Evolutionary conservation across 805 yeast genomes (phyloP).

Genomic region (Komagataella mondaviorum): DNA sequence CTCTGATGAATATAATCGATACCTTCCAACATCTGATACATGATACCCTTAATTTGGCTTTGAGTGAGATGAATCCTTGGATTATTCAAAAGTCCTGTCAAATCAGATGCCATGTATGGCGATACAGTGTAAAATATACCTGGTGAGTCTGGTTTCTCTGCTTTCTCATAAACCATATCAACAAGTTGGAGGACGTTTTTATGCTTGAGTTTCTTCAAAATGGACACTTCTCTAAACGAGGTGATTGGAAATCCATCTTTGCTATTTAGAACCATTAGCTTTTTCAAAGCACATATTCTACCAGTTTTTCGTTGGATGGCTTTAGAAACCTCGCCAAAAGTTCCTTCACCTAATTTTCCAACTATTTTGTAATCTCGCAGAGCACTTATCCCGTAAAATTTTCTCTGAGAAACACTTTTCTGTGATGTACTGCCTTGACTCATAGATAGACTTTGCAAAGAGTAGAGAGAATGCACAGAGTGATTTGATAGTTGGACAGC

Average conservation of each 20-base stretch:
- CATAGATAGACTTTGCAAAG: not conserved
- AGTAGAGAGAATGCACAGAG: not conserved
- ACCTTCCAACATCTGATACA: conserved; percentile 69
- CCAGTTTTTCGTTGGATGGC: conserved; percentile 46
- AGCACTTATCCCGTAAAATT: conserved; percentile 14
- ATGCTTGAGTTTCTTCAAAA: conserved; percentile 59
- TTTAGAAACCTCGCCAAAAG: conserved; percentile 63
- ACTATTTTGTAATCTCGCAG: conserved; percentile 17
- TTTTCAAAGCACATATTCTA: conserved; percentile 74
- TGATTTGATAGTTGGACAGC: not conserved
- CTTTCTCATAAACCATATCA: conserved; percentile 51
- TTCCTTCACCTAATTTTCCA: conserved; percentile 64
- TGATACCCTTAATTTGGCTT: conserved; percentile 70
- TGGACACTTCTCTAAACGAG: conserved; percentile 83
- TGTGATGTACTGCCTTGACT: not conserved
- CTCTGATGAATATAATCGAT: conserved; percentile 63
- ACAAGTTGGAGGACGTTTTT: conserved; percentile 61
- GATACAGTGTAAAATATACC: conserved; percentile 68
- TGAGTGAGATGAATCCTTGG: conserved; percentile 47
- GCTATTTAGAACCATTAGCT: conserved; percentile 63
- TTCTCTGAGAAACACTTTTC: not conserved
- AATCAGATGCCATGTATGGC: conserved; percentile 86
- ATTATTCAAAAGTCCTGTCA: conserved; percentile 81
- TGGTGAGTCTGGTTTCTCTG: conserved; percentile 9
- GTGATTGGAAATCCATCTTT: conserved; percentile 87